Base-by-base conservation (phyloP, 1,284 basidiomycete species). In the Inonotus hispidus region DNA sequence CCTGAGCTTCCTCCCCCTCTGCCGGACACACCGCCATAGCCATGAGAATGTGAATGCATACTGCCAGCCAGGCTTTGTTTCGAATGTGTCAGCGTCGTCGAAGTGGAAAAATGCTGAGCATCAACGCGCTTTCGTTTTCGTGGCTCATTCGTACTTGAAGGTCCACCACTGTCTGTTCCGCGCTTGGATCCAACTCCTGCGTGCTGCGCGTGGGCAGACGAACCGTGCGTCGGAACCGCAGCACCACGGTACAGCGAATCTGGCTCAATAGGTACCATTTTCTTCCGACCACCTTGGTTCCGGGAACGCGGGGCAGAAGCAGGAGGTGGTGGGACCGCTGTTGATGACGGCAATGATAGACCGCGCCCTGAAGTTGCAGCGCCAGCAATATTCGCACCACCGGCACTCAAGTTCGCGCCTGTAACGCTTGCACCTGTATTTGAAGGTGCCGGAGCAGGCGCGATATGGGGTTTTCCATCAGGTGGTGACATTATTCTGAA, bases 41-140 rank as follows among this genome's bases (percentile, higher is more conserved):
- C n/a, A 29, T 58, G 41, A 11, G 39, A 5, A 41, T 55, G 53
- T n/a, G 53, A 11, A 27, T 52, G 50, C 25, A 35, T 35, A 35
- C 14, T n/a, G 23, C 23, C 50, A 13, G 4, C 5, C 7, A 16
- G 27, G 14, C 25, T 35, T 52, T 29, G 57, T 27, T 46, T 29
- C 27, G 46, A 29, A 35, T 21, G 32, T n/a, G 19, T 19, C 29
- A 14, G 37, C 58, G 38, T 58, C 43, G 23, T 10, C 11, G 58
- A 45, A 56, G 73, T 62, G 16, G 58, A 64, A 3, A 61, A 55
- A 7, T 58, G 45, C 7, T 71, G 59, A 10, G 23, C 10, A 32
- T 85, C 87, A 39, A 82, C 76, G 64, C 85, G 80, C 72, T 89
- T 90, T 66, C 88, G 74, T 73, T 90, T 90, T 57, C 88, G 77